These are phyloP conservation scores for Phoma sp. DNA, from an alignment of 2,329 filamentous ascomycete genomes.

Conservation along the genomic window DNA sequence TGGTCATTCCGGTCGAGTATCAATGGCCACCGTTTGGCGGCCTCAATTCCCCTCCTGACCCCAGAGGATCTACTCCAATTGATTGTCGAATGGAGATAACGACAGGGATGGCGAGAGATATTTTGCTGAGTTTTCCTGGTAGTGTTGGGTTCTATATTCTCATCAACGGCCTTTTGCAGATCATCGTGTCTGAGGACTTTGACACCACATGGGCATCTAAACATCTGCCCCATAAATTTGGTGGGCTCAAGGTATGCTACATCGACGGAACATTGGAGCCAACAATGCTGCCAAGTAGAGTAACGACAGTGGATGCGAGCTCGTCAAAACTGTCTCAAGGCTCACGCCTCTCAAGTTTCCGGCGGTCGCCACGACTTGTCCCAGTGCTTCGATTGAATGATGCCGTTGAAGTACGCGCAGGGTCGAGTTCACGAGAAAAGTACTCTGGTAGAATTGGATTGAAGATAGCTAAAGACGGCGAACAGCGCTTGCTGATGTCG, in stretches of 20 bases:
- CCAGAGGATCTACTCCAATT: not conserved
- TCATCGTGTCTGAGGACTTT: not conserved
- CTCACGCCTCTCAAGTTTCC: no score
- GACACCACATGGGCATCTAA: not conserved
- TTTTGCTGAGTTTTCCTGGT: not conserved
- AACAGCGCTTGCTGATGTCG: constrained; percentile 29
- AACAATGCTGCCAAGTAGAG: no score
- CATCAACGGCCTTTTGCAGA: not conserved
- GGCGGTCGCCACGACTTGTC: no score
- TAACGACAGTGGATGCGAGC: no score
- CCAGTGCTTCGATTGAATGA: constrained; percentile 28
- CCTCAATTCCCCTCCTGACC: not conserved
- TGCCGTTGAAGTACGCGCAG: constrained; percentile 28
- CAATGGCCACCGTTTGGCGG: not conserved
- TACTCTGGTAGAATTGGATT: constrained; percentile 27
- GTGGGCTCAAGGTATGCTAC: not conserved
- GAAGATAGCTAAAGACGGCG: constrained; percentile 15
- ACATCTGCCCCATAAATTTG: no score
- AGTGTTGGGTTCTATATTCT: not conserved
- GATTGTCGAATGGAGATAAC: not conserved
- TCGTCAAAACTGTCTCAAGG: no score
- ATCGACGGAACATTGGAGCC: no score
- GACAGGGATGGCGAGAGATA: not conserved
- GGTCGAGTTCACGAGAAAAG: constrained; percentile 18
- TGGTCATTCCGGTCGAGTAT: not conserved